These are phyloP conservation scores for Coemansia sp. DNA, from an alignment of 192 early-diverging fungal genomes.

Conservation along the genomic window DNA sequence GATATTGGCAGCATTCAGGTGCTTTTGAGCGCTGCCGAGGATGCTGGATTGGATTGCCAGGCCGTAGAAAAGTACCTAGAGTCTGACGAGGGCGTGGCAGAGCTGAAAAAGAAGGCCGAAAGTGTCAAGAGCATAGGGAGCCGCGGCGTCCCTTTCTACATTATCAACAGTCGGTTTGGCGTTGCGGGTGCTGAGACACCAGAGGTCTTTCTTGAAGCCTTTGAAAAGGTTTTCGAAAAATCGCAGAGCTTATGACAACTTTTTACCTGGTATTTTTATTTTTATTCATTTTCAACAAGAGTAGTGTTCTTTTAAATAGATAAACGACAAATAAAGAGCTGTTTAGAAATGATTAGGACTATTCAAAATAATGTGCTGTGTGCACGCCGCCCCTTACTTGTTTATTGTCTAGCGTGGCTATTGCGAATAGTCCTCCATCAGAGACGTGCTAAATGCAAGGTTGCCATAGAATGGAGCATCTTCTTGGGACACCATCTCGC, in stretches of 20 bases:
- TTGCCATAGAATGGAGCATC: background rate
- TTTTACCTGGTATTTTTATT: background rate
- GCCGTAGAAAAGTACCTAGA: slow-evolving; percentile 57
- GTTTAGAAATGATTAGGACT: background rate
- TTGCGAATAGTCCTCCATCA: slow-evolving; percentile 2
- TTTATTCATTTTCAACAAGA: background rate
- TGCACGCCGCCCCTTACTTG: background rate
- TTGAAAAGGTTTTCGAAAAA: slow-evolving; percentile 47
- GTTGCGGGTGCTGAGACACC: slow-evolving; percentile 73
- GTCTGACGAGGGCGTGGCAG: slow-evolving; percentile 57
- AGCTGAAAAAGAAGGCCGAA: slow-evolving; percentile 55
- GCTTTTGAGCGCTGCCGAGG: slow-evolving; percentile 59
- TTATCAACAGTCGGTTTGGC: slow-evolving; percentile 61
- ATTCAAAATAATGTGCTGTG: background rate
- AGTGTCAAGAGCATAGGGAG: slow-evolving; percentile 53
- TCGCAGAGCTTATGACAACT: background rate
- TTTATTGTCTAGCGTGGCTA: background rate
- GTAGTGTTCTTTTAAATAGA: background rate
- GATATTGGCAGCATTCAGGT: slow-evolving; percentile 65
- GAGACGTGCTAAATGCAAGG: background rate
- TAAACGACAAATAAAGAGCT: background rate
- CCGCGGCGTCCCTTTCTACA: slow-evolving; percentile 72
- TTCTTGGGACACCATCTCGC: background rate
- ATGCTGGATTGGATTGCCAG: slow-evolving; percentile 60
- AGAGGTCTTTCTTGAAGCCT: slow-evolving; percentile 61